phyloP scores from a whole-genome alignment of 768 basidiomycete species.

The Tephrocybe sp. region DNA sequence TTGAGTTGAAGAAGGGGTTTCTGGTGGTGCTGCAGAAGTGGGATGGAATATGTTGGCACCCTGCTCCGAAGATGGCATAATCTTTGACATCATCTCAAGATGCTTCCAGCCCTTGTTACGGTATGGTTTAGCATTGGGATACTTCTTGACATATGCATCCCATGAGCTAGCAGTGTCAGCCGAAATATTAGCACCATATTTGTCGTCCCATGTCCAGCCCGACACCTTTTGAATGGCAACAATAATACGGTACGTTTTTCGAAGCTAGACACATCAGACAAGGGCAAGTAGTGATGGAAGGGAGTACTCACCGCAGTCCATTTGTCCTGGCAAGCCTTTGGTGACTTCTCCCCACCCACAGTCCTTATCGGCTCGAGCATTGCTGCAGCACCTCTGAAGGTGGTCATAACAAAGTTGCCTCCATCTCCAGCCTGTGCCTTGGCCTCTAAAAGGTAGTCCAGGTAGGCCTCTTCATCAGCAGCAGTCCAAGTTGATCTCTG shows the following conservation, averaged over 20 bases:
- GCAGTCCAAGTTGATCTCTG: no score
- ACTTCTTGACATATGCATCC: constrained; percentile 8
- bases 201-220: constrained; percentile 26
- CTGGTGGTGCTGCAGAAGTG: constrained; percentile 1
- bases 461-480: no score
- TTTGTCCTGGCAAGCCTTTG: background rate
- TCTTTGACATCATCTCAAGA: constrained; percentile 8
- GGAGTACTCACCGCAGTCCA: background rate
- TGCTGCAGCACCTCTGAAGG: no score
- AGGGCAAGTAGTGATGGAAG: background rate
- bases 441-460: no score
- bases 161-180: constrained; percentile 12
- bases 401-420: no score
- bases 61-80: constrained; percentile 15
- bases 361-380: no score
- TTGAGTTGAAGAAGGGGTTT: background rate
- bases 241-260: constrained; percentile 4
- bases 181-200: constrained; percentile 13
- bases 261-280: background rate
- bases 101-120: constrained; percentile 22
- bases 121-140: constrained; percentile 17
- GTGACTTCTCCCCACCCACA: background rate
- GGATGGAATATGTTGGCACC: constrained; percentile 13
- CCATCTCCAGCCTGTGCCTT: no score
- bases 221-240: constrained; percentile 17